Evolutionary conservation across 2,329 filamentous ascomycete genomes (phyloP).

Genomic region (Botrytis tulipae): DNA sequence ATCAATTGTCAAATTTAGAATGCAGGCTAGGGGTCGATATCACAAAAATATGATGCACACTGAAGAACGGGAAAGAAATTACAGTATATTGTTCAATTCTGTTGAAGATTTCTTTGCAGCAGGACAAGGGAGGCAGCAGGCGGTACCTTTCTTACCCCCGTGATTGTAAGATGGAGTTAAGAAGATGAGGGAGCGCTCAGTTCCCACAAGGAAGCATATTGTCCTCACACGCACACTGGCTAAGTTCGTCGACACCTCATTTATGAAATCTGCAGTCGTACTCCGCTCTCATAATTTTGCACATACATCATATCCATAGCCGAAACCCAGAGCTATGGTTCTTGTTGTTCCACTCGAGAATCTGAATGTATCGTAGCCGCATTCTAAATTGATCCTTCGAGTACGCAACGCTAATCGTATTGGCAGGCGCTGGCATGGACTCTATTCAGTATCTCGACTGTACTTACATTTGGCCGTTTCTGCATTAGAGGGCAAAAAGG

Average conservation of each 20-base stretch:
- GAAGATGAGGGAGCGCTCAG: neutral
- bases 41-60: too few relatives aligned
- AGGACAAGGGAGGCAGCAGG: neutral
- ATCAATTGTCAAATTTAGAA: too few relatives aligned
- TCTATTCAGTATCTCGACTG: constrained; percentile 5
- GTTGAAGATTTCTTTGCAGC: neutral
- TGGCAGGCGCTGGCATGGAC: constrained; percentile 19
- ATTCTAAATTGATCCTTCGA: neutral
- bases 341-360: constrained; percentile 5
- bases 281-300: neutral
- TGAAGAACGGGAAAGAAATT: neutral
- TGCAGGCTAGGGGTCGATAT: too few relatives aligned
- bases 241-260: neutral
- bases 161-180: neutral
- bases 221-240: neutral
- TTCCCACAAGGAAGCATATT: neutral
- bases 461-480: constrained; percentile 10
- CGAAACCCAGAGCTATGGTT: neutral
- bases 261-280: neutral
- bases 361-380: neutral
- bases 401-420: neutral
- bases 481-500: constrained; percentile 9
- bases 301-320: neutral
- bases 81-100: neutral
- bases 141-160: neutral